These are phyloP conservation scores for Diaporthe humulicola DNA, from an alignment of 2,329 filamentous ascomycete genomes.

Conservation along the genomic window DNA sequence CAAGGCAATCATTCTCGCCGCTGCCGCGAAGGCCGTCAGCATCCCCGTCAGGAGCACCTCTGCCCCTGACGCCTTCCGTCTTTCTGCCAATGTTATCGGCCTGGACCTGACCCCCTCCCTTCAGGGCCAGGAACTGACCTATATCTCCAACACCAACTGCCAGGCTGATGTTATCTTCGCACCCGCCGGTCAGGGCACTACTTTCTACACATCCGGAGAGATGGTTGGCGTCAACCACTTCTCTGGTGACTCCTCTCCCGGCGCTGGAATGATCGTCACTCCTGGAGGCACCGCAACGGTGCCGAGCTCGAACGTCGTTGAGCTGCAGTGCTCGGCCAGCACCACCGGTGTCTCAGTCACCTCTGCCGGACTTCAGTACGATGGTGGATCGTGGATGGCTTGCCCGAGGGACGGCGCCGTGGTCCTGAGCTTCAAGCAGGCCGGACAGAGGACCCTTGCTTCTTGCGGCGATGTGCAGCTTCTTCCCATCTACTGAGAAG, in stretches of 20 bases:
- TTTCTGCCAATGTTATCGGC: background rate
- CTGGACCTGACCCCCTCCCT: background rate
- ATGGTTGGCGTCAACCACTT: background rate
- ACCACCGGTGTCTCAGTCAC: background rate
- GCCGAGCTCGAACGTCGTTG: background rate
- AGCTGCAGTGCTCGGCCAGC: background rate
- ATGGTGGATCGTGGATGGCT: background rate
- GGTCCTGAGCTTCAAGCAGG: background rate
- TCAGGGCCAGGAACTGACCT: background rate
- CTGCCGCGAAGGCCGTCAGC: background rate
- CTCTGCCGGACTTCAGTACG: background rate
- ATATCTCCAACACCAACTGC: background rate
- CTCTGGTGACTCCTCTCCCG: background rate
- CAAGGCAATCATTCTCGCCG: background rate
- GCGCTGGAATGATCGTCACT: background rate
- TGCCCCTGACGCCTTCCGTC: background rate
- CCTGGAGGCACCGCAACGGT: background rate
- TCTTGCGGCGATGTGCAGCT: background rate
- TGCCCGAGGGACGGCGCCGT: background rate
- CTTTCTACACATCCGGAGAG: background rate
- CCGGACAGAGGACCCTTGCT: background rate
- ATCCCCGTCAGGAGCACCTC: background rate
- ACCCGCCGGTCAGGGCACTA: background rate
- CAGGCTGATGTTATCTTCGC: background rate
- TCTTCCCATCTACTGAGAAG: background rate